Conservation (phyloP, 192 early-diverging fungal species). For the Coemansia asiatica region DNA sequence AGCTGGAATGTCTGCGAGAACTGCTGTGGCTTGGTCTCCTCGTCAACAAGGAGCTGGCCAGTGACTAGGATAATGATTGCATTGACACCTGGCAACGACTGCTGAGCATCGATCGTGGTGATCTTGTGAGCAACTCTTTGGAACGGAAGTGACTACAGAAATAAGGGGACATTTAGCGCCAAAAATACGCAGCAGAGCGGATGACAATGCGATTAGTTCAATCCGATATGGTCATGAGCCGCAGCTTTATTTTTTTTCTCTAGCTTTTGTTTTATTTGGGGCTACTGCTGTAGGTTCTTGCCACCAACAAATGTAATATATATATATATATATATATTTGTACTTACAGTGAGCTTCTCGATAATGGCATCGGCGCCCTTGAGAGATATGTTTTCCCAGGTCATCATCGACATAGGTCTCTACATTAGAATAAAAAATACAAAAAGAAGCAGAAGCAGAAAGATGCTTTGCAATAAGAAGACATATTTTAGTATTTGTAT, state of each 20-base stretch:
- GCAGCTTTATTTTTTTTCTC: not conserved
- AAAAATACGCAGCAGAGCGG: not conserved
- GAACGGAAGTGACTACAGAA: slow-evolving; percentile 68
- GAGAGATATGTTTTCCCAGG: slow-evolving; percentile 76
- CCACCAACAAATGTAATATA: too few relatives aligned
- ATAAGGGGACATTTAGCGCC: not conserved
- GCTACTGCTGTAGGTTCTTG: not conserved
- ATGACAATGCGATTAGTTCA: not conserved
- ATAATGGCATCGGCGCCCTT: slow-evolving; percentile 65
- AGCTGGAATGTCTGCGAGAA: slow-evolving; percentile 90
- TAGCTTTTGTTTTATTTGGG: not conserved
- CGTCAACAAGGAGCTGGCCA: slow-evolving; percentile 85
- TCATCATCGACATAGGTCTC: slow-evolving; percentile 79
- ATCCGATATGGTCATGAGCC: not conserved
- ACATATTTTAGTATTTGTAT: not conserved
- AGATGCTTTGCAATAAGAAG: not conserved
- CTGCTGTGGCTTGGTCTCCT: slow-evolving; percentile 74
- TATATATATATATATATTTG: too few relatives aligned
- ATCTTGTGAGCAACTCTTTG: slow-evolving; percentile 69
- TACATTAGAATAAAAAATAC: slow-evolving; percentile 37
- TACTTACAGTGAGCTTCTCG: slow-evolving; percentile 71
- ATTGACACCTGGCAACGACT: slow-evolving; percentile 59
- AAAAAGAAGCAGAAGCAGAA: not conserved
- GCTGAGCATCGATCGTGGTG: slow-evolving; percentile 81
- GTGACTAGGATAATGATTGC: slow-evolving; percentile 80